A percentile compares a stretch with the other conserved stretches of the same genome.
These are phyloP conservation scores for Trebouxiophyceae sp. DNA, from an alignment of 163 green algal genomes.

Conservation along the genomic window DNA sequence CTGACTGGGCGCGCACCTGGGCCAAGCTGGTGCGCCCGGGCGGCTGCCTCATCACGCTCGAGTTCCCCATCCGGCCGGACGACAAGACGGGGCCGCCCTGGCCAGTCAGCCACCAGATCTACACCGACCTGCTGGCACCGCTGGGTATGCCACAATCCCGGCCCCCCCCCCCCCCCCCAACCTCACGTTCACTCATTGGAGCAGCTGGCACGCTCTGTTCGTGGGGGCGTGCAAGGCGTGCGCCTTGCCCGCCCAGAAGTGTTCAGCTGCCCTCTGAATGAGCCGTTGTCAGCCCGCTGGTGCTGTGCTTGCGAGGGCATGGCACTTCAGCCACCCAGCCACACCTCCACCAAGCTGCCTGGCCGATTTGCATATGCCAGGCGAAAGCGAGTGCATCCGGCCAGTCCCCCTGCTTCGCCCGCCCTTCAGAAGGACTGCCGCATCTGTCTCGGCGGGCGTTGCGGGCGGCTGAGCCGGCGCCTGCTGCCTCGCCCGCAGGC, in stretches of 20 bases:
- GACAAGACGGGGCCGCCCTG: slow-evolving; percentile 20
- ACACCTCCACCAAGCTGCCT: neutral
- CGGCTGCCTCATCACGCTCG: slow-evolving; percentile 35
- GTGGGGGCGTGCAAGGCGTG: neutral
- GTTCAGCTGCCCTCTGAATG: too few species aligned
- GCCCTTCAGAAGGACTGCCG: neutral
- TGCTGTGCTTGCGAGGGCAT: too few species aligned
- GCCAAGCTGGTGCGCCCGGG: slow-evolving; percentile 19
- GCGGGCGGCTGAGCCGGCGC: too few species aligned
- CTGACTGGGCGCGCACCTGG: slow-evolving; percentile 34
- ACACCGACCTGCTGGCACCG: slow-evolving; percentile 18
- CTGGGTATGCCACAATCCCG: too few species aligned
- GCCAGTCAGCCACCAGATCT: slow-evolving; percentile 23
- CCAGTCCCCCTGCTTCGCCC: too few species aligned
- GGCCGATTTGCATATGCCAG: neutral
- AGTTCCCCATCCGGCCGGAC: slow-evolving; percentile 34
- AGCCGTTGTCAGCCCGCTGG: too few species aligned
- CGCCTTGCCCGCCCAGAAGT: neutral
- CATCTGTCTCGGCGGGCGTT: too few species aligned
- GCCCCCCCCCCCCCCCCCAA: neutral
- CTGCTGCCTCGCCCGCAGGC: too few species aligned
- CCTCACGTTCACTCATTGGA: neutral
- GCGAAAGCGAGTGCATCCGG: too few species aligned
- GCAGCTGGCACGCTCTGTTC: neutral
- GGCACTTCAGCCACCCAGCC: too few species aligned